Percentiles rank a stretch among this genome's conserved stretches.
Evolutionary conservation across 345 rosid species (phyloP).

Genomic region (Corchorus olitorius): DNA sequence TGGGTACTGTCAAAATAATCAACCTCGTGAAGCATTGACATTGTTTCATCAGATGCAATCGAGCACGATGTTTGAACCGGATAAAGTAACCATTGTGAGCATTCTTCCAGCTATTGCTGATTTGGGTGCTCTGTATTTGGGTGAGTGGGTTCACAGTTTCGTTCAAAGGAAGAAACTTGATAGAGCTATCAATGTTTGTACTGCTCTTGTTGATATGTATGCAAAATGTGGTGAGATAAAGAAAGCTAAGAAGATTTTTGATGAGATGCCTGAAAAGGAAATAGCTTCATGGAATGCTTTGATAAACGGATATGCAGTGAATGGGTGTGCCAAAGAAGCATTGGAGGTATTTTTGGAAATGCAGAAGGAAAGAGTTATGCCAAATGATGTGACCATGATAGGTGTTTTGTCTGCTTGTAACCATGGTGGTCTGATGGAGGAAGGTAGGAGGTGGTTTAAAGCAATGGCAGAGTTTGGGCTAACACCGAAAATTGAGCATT

Average conservation of each 20-base stretch:
- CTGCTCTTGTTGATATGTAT: slow-evolving; percentile 81
- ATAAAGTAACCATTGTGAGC: slow-evolving; percentile 65
- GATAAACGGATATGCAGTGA: slow-evolving; percentile 68
- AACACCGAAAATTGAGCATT: slow-evolving; percentile 61
- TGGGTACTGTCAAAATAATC: slow-evolving; percentile 67
- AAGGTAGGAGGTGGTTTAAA: slow-evolving; percentile 71
- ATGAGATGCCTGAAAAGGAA: slow-evolving; percentile 47
- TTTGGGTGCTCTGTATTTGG: slow-evolving; percentile 68
- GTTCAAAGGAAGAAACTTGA: slow-evolving; percentile 54
- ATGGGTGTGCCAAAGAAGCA: slow-evolving; percentile 69
- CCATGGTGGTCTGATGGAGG: slow-evolving; percentile 73
- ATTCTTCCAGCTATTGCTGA: slow-evolving; percentile 79
- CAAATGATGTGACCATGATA: slow-evolving; percentile 66
- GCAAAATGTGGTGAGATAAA: slow-evolving; percentile 74
- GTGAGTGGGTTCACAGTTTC: slow-evolving; percentile 61
- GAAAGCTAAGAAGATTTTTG: slow-evolving; percentile 51
- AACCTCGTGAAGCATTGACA: slow-evolving; percentile 61
- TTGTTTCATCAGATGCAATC: slow-evolving; percentile 68
- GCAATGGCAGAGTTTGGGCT: slow-evolving; percentile 55
- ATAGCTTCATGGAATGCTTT: slow-evolving; percentile 77
- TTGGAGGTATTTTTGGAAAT: slow-evolving; percentile 48
- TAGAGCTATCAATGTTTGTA: slow-evolving; percentile 50
- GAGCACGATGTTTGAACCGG: slow-evolving; percentile 53
- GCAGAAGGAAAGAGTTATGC: slow-evolving; percentile 48
- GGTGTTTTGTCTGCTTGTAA: slow-evolving; percentile 76